Evolutionary conservation across 1,284 basidiomycete species (phyloP).

Genomic region (Bondarzewia mesenterica): DNA sequence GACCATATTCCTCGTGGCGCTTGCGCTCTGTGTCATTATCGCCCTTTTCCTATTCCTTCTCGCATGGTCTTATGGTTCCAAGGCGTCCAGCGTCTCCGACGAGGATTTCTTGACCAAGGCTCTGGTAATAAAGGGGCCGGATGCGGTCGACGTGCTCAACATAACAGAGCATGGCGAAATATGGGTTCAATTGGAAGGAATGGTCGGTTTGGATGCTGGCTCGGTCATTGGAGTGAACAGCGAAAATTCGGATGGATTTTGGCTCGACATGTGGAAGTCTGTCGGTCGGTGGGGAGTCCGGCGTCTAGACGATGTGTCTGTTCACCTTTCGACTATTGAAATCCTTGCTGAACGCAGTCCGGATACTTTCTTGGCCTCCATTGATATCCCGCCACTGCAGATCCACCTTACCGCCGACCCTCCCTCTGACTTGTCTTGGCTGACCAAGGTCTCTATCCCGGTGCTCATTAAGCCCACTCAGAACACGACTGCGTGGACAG

Average conservation of each 20-base stretch:
- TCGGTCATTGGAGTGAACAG: conserved; percentile 45
- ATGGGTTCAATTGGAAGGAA: conserved; percentile 48
- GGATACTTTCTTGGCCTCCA: conserved; percentile 33
- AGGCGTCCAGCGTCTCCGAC: conserved; percentile 42
- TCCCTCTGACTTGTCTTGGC: conserved; percentile 47
- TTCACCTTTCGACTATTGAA: conserved; percentile 40
- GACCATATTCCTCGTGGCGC: conserved; percentile 38
- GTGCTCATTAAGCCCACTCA: conserved; percentile 47
- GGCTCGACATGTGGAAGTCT: conserved; percentile 46
- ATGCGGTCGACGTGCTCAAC: conserved; percentile 51
- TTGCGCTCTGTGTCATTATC: conserved; percentile 32
- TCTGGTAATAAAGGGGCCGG: conserved; percentile 53
- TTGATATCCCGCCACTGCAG: conserved; percentile 39
- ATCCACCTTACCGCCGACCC: conserved; percentile 52
- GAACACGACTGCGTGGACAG: conserved; percentile 37
- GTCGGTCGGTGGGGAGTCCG: conserved; percentile 60
- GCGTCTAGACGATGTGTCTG: conserved; percentile 44
- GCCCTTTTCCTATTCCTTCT: conserved; percentile 39
- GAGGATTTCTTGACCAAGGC: conserved; percentile 48
- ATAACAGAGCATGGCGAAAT: conserved; percentile 49
- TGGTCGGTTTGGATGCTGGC: conserved; percentile 59
- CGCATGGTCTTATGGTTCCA: conserved; percentile 56
- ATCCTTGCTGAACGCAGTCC: conserved; percentile 35
- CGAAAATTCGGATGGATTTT: conserved; percentile 30
- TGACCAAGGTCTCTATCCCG: conserved; percentile 44